Percentiles rank a stretch among this genome's conserved stretches.
These are phyloP conservation scores for Orbilia javanica DNA, from an alignment of 2,329 filamentous ascomycete species.

Conservation along the genomic window DNA sequence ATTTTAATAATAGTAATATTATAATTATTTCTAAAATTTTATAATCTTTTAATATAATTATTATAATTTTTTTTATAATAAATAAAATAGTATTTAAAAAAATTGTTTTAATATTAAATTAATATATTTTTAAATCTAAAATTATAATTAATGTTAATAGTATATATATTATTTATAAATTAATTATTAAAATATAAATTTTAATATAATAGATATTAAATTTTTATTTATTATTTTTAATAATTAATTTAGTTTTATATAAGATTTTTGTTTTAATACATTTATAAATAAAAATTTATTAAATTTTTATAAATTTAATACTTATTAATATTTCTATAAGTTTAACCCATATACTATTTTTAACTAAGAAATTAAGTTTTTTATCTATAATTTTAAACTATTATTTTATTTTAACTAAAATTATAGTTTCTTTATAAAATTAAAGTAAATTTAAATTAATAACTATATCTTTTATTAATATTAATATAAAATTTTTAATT, in stretches of 20 bases:
- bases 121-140: not conserved
- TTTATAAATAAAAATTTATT: not conserved
- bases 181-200: not conserved
- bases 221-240: not conserved
- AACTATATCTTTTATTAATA: not conserved
- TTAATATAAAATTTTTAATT: not conserved
- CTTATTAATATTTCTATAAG: constrained; percentile 63
- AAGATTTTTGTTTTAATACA: not conserved
- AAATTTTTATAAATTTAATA: not conserved
- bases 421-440: constrained; percentile 10
- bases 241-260: not conserved
- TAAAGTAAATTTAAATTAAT: not conserved
- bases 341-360: constrained; percentile 61
- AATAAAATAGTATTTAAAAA: too few relatives aligned
- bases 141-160: too few relatives aligned
- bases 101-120: not conserved
- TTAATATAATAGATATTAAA: not conserved
- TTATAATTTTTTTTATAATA: too few relatives aligned
- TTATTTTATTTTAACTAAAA: not conserved
- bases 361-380: constrained; percentile 40
- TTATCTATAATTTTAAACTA: constrained; percentile 11
- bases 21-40: too few relatives aligned
- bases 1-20: not conserved
- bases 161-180: constrained; percentile 1
- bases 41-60: too few relatives aligned